These are phyloP conservation scores for Blastomyces parvus DNA, from an alignment of 2,329 filamentous ascomycete species.

Conservation along the genomic window DNA sequence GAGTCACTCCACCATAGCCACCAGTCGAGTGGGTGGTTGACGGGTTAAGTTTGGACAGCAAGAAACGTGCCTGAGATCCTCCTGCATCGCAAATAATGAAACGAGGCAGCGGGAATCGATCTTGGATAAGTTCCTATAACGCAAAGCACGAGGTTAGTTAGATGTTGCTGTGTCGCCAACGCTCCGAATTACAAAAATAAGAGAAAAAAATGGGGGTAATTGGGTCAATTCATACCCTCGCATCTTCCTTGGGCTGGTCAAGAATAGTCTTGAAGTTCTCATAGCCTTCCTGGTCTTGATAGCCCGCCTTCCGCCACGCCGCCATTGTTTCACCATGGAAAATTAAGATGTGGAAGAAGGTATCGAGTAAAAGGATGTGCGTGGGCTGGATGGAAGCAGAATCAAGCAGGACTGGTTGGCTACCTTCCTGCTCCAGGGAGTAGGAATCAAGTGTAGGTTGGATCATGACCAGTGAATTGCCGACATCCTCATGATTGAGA, in stretches of 20 bases:
- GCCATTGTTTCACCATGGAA: constrained; percentile 98
- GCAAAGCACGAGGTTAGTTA: constrained; percentile 11
- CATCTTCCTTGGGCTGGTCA: constrained; percentile 92
- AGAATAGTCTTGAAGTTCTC: constrained; percentile 86
- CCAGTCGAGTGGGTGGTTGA: constrained; percentile 93
- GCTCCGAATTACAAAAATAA: neutral
- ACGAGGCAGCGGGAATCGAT: constrained; percentile 93
- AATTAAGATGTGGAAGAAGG: constrained; percentile 98
- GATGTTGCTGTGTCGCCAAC: neutral
- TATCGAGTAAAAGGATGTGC: constrained; percentile 88
- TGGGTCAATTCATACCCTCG: constrained; percentile 53
- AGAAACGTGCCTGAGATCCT: constrained; percentile 92
- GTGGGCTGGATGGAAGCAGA: constrained; percentile 93
- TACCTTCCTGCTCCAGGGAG: constrained; percentile 89
- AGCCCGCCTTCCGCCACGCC: constrained; percentile 95
- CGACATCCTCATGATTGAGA: constrained; percentile 91
- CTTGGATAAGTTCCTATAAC: constrained; percentile 78
- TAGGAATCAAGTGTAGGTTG: constrained; percentile 96
- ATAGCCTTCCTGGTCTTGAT: constrained; percentile 96
- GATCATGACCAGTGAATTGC: constrained; percentile 97
- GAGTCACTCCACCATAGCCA: constrained; percentile 79
- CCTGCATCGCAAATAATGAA: constrained; percentile 99
- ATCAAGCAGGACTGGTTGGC: constrained; percentile 86
- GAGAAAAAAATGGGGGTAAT: neutral
- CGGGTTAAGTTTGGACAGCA: constrained; percentile 93